Base-by-base conservation (phyloP, 176 grass and related monocot genomes). In the Zizania latifolia region DNA sequence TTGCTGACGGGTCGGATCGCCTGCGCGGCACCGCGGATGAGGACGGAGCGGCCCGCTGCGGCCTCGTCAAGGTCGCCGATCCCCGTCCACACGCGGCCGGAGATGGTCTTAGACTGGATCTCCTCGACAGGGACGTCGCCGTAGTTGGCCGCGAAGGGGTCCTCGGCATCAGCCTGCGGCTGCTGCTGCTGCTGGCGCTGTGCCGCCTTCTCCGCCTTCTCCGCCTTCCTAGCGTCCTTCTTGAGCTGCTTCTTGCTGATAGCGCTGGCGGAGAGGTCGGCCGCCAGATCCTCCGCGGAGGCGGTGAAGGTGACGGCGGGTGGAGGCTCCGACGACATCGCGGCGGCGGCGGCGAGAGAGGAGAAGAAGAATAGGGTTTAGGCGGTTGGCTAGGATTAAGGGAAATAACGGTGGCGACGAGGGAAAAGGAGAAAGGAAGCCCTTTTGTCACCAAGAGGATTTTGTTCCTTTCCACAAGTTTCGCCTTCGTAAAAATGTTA, bases 221-320 rank as follows among this genome's bases (percentile, higher is more conserved):
- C 90, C 7, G 93, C 93, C 73, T 97, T 97, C 51, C 86, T 82
- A 2, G 90, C 88, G 0, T 93, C 90, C 78, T 97, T 93, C 75
- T 97, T 97, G 22, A 79, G 85, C 76, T 93, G 85, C 61, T 77
- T 90, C 70, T 85, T 84, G 83, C 86, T 89, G 51, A 84, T 19
- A 68, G 48, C 39, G 54, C 62, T 56, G 14, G 58, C 30, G 24
- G 60, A 61, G 15, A 63, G 72, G 10, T 58, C 82, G 6, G 26
- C 59, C 0, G 35, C 40, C 3, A 79, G 9, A 21, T 35, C 78
- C 3, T 72, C 62, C 2, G 68, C 24, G 17, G 76, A 75, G 66
- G 37, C 19, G 7, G 33, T 6, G 32, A 76, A 23, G 55, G 41
- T 7, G 0, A 48, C 29, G 6, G 64, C 1, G 23, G 51, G 40